phyloP scores from a whole-genome alignment of 352 stramenopile genomes.

The Globisporangium megalacanthum region DNA sequence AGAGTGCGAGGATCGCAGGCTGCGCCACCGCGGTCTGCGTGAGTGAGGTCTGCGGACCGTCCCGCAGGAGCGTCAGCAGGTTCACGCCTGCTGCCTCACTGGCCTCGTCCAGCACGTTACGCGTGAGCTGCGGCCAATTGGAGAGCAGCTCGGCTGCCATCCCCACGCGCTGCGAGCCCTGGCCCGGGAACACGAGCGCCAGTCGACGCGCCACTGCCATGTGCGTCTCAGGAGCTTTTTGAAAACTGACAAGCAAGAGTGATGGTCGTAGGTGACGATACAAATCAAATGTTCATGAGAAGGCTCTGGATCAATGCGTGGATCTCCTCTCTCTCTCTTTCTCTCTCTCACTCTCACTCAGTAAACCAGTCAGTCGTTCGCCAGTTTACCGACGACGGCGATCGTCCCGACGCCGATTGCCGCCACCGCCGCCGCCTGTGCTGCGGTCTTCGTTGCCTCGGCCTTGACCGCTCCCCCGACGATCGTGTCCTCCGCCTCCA shows the following conservation, averaged over 20 bases:
- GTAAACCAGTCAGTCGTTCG: no score
- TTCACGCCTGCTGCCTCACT: slow-evolving; percentile 65
- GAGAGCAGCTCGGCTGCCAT: slow-evolving; percentile 72
- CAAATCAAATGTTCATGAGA: neutral
- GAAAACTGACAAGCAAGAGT: neutral
- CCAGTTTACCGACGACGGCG: slow-evolving; percentile 33
- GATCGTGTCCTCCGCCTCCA: neutral
- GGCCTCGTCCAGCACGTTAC: slow-evolving; percentile 66
- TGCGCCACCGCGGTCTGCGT: slow-evolving; percentile 72
- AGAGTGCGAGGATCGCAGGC: slow-evolving; percentile 76
- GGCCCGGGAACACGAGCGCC: slow-evolving; percentile 78
- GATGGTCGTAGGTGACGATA: slow-evolving; percentile 1
- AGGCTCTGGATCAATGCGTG: neutral
- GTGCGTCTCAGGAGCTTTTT: neutral
- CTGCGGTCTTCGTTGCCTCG: slow-evolving; percentile 6
- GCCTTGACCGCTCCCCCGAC: slow-evolving; percentile 7
- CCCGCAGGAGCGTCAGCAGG: slow-evolving; percentile 48
- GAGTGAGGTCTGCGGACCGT: slow-evolving; percentile 56
- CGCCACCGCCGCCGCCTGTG: slow-evolving; percentile 17
- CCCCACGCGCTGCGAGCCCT: slow-evolving; percentile 77
- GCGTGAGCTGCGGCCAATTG: slow-evolving; percentile 54
- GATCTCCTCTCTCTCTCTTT: no score
- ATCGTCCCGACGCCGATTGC: slow-evolving; percentile 22
- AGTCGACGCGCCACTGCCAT: slow-evolving; percentile 22
- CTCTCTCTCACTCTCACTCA: no score